Base-by-base conservation (phyloP, 495 filamentous ascomycete genomes). In the Penicillium pulvis region DNA sequence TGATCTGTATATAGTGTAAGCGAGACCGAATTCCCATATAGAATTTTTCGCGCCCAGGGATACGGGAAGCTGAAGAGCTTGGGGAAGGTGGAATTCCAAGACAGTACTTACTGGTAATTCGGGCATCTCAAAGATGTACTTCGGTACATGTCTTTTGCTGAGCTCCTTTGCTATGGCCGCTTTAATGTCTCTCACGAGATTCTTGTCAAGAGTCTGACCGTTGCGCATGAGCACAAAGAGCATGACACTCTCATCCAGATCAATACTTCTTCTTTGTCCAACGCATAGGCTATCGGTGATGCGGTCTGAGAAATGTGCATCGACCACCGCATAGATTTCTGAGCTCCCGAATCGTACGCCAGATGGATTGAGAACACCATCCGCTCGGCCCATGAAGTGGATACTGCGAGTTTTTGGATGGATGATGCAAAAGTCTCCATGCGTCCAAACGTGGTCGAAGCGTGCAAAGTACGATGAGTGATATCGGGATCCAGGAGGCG, bases 281-380 rank as follows among this genome's bases (percentile, higher is more conserved):
- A 93, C 89, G 56, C 88, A 91, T 33, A 93, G 78, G 12, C 82
- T 85, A 59, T 93, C 90, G 26, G 74, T 74, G 16, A 92, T 72
- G 45, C 78, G 71, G 17, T 83, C 71, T 0, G 82, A 71, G 62
- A 92, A 91, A 53, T 81, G 69, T 47, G 79, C 75, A 68, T 93
- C 90, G 23, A 92, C 70, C 4, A 92, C 87, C 19, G 77, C 75
- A 71, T 93, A 93, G 46, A 93, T 87, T 70, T 93, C 90, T 11
- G 88, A 87, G 17, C 82, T 86, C 6, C 90, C 90, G 65, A 93
- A 93, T 0, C 90, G 79, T 42, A 93, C 86, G 5, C 90, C 90
- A 1, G 85, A 82, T 0, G 90, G 90, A 61, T 93, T 93, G 17
- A 93, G 74, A 4, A 92, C 85, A 16, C 90, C 90, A 66, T 93